phyloP scores from a whole-genome alignment of 805 yeast genomes.

The Barnettozyma siamensis region DNA sequence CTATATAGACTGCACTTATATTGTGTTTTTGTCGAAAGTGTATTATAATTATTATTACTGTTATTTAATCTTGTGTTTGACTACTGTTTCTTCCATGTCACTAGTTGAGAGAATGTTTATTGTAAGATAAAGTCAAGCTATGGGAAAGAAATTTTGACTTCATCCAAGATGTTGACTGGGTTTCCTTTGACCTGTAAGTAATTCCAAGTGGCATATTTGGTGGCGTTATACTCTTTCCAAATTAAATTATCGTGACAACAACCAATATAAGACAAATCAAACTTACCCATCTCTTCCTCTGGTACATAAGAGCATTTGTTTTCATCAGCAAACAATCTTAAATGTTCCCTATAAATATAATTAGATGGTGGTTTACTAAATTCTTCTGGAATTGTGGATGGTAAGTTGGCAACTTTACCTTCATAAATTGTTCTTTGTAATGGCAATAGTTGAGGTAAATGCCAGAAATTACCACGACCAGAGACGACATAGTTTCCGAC shows the following conservation, averaged over 20 bases:
- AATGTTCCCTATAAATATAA: slow-evolving; percentile 31
- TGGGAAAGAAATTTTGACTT: slow-evolving; percentile 4
- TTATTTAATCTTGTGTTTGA: too few relatives aligned
- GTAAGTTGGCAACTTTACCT: slow-evolving; percentile 46
- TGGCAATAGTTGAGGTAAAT: slow-evolving; percentile 44
- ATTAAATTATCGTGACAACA: slow-evolving; percentile 36
- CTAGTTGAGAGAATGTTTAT: too few relatives aligned
- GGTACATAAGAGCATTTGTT: slow-evolving; percentile 36
- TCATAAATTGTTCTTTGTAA: slow-evolving; percentile 52
- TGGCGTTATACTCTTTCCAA: slow-evolving; percentile 34
- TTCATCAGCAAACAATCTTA: slow-evolving; percentile 33
- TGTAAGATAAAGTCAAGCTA: too few relatives aligned
- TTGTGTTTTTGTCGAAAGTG: background rate
- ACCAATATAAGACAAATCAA: slow-evolving; percentile 33
- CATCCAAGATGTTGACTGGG: slow-evolving; percentile 22
- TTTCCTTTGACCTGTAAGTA: slow-evolving; percentile 13
- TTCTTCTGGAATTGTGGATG: slow-evolving; percentile 36
- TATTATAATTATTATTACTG: background rate
- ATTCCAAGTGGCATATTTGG: slow-evolving; percentile 23
- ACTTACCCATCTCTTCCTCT: slow-evolving; percentile 32
- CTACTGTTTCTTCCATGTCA: too few relatives aligned
- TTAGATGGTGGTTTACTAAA: slow-evolving; percentile 26
- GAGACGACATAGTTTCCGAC: slow-evolving; percentile 27
- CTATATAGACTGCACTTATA: slow-evolving; percentile 17
- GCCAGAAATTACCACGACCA: slow-evolving; percentile 42